These are phyloP conservation scores for Pichia norvegensis DNA, from an alignment of 1,139 yeast genomes.

Conservation along the genomic window DNA sequence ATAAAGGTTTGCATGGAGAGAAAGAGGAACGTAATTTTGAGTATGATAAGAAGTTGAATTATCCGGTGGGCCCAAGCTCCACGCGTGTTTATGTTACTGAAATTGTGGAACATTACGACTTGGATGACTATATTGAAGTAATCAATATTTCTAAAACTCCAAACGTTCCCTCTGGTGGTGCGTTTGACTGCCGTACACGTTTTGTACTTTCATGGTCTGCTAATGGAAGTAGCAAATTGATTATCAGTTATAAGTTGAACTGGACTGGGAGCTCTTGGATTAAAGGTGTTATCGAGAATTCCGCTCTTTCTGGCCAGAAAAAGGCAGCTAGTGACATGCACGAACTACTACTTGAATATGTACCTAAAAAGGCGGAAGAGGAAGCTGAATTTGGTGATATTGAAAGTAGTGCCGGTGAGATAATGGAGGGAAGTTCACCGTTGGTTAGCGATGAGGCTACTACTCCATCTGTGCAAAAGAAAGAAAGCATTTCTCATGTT, in stretches of 20 bases:
- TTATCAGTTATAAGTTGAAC: constrained; percentile 38
- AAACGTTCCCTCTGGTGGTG: constrained; percentile 53
- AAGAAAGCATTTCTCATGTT: no score
- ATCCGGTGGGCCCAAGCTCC: constrained; percentile 51
- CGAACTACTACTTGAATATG: constrained; percentile 3
- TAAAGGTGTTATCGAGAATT: constrained; percentile 46
- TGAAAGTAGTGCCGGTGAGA: neutral
- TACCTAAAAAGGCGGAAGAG: constrained; percentile 1
- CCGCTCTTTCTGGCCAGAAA: constrained; percentile 41
- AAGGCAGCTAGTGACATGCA: constrained; percentile 26
- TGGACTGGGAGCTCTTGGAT: constrained; percentile 57
- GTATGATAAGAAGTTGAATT: constrained; percentile 43
- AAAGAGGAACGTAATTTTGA: constrained; percentile 32
- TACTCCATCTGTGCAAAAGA: no score
- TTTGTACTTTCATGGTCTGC: constrained; percentile 44
- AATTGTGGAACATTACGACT: constrained; percentile 35
- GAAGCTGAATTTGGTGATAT: neutral
- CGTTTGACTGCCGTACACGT: constrained; percentile 44
- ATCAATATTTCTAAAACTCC: constrained; percentile 42
- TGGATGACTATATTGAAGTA: constrained; percentile 13
- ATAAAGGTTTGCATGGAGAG: constrained; percentile 32
- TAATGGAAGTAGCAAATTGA: constrained; percentile 35
- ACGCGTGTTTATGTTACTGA: constrained; percentile 47
- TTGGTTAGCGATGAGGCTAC: no score
- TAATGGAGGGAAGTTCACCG: neutral